phyloP scores from a whole-genome alignment of 306 rosid genomes.

The Malus asiatica region DNA sequence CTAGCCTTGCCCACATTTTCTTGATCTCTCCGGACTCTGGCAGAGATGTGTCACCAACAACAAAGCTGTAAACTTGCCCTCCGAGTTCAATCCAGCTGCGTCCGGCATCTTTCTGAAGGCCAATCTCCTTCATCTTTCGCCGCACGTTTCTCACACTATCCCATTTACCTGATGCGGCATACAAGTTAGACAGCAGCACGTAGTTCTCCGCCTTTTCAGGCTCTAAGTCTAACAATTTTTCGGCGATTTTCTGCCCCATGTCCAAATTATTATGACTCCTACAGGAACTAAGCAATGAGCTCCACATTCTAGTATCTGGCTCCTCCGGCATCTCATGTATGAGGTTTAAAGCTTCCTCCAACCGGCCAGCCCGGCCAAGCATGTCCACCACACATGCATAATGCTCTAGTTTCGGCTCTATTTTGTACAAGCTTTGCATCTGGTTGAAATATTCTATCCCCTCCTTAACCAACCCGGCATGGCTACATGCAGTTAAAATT shows the following conservation, averaged over 20 bases:
- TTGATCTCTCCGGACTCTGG: conserved; percentile 32
- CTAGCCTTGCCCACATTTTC: conserved; percentile 53
- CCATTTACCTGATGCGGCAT: conserved; percentile 71
- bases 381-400: conserved; percentile 77
- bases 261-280: conserved; percentile 48
- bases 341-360: conserved; percentile 59
- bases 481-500: conserved; percentile 70
- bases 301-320: conserved; percentile 77
- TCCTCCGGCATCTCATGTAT: conserved; percentile 51
- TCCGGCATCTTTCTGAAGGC: conserved; percentile 68
- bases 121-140: conserved; percentile 58
- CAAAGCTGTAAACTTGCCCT: conserved; percentile 60
- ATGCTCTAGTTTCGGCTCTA: conserved; percentile 64
- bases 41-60: conserved; percentile 43
- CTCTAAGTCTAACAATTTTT: conserved; percentile 45
- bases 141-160: conserved; percentile 54
- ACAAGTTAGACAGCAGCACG: conserved; percentile 62
- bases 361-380: conserved; percentile 65
- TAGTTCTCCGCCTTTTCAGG: conserved; percentile 58
- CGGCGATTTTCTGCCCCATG: conserved; percentile 45
- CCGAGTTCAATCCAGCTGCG: conserved; percentile 78
- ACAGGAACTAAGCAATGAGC: conserved; percentile 79
- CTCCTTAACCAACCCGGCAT: conserved; percentile 58
- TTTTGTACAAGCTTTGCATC: conserved; percentile 48
- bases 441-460: conserved; percentile 49